Base-by-base conservation (phyloP, 2,329 filamentous ascomycete species). In the Epichloe brachyelytri region DNA sequence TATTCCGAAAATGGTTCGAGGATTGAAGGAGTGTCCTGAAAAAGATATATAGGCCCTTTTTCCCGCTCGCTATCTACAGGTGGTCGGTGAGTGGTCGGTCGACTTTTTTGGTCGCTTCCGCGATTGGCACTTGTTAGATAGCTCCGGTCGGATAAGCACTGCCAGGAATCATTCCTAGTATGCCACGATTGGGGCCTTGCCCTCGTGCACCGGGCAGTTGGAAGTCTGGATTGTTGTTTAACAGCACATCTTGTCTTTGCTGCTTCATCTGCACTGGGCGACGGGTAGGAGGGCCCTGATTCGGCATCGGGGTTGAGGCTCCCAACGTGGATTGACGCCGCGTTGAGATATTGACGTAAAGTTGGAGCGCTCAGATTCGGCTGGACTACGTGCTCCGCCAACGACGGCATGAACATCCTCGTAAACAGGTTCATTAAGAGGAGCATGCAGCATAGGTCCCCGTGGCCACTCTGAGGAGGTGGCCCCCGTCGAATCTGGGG, bases 291-390 rank as follows among this genome's bases (percentile, higher is more conserved):
- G 67, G 69, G 62, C 60, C 70, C 58, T 58, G 68, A 56, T 66
- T 70, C 58, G 70, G 64, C 38, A 72, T 65, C 15, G 70, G 64
- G 68, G 67, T 43, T 75, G 70, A 2, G 78, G 80, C 55, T 85
- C 80, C 90, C 91, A 96, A 54, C 83, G 82, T 6, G 90, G 91
- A 65, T 96, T 96, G 50, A 96, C 72, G 1, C 86, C 86, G 36
- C 91, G 79, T 67, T 96, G 89, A 0, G 85, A 91, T 44, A 97
- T 85, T 11, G 86, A 93, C 1, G 91, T 96, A 68, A 95, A 96
- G 59, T 85, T 86, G 44, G 83, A 91, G 22, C 80, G 78, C 62
- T 95, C 88, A 55, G 85, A 91, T 59, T 83, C 79, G 33, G 83
- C 80, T 34, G 86, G 89, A 60, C 83, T 91, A 59, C 86, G 78